These are phyloP conservation scores for Dionaea muscipula DNA, from an alignment of 179 eudicot species.

Conservation along the genomic window DNA sequence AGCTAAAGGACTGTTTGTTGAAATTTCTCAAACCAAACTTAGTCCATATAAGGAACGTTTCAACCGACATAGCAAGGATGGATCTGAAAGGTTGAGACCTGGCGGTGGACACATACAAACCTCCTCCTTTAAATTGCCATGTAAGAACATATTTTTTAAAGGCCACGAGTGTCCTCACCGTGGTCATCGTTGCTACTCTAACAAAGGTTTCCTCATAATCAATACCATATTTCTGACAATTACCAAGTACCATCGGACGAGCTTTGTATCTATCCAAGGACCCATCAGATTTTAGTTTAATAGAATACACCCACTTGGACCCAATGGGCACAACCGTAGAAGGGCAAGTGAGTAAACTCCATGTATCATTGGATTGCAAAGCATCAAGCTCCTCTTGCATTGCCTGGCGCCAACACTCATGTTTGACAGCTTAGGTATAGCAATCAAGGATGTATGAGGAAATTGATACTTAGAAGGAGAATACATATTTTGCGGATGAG, in stretches of 20 bases:
- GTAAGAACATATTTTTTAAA: not conserved
- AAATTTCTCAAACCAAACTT: no score
- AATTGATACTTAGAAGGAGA: no score
- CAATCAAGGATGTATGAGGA: no score
- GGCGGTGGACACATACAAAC: not conserved
- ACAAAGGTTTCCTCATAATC: not conserved
- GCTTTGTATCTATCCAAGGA: not conserved
- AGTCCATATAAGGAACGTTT: not conserved
- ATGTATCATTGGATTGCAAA: not conserved
- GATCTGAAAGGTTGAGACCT: not conserved
- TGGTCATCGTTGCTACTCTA: not conserved
- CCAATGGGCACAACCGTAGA: not conserved
- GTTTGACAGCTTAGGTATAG: no score
- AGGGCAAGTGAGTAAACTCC: constrained; percentile 3
- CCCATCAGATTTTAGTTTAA: not conserved
- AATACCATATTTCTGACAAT: not conserved
- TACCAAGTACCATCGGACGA: not conserved
- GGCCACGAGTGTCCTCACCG: not conserved
- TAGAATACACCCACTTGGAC: constrained; percentile 4
- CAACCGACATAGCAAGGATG: not conserved
- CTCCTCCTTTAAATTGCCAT: not conserved
- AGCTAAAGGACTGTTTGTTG: no score
- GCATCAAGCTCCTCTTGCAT: constrained; percentile 1
- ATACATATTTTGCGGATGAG: no score
- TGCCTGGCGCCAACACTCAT: no score